Percentiles rank a stretch among this genome's conserved stretches.
phyloP scores from a whole-genome alignment of 495 filamentous ascomycete genomes.

The Friedmanniomyces simplex region DNA sequence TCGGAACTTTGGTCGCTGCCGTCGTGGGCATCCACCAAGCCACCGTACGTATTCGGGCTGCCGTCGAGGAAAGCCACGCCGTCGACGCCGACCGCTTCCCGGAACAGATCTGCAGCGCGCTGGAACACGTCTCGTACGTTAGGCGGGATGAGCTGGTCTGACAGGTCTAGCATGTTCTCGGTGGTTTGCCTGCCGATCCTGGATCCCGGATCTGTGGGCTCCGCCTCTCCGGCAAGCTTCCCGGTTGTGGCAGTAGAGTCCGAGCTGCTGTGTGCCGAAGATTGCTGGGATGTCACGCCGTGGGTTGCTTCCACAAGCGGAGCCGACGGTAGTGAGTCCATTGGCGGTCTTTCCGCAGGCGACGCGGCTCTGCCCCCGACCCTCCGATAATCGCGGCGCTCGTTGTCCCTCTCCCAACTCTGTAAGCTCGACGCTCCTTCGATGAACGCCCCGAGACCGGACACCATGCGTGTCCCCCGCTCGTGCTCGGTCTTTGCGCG shows the following conservation, averaged over 20 bases:
- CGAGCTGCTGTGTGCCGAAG: not conserved
- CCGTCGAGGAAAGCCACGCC: constrained; percentile 13
- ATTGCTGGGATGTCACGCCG: not conserved
- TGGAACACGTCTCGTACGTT: constrained; percentile 4
- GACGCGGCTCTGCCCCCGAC: not conserved
- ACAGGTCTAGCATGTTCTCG: constrained; percentile 1
- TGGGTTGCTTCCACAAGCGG: not conserved
- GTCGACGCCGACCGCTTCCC: constrained; percentile 7
- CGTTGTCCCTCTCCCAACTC: not conserved
- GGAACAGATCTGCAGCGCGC: constrained; percentile 9
- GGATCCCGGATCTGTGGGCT: not conserved
- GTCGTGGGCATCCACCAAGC: constrained; percentile 1
- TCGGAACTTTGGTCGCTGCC: constrained; percentile 1
- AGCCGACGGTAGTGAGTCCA: not conserved
- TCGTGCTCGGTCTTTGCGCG: constrained; percentile 2
- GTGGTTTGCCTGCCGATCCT: not conserved
- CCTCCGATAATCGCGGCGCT: not conserved
- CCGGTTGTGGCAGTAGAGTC: not conserved
- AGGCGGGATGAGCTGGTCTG: not conserved
- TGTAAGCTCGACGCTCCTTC: constrained; percentile 5
- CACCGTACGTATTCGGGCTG: not conserved
- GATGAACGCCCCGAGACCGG: constrained; percentile 11
- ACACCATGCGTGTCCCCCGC: constrained; percentile 8
- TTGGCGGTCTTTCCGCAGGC: not conserved
- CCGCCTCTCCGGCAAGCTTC: not conserved